Evolutionary conservation across 129 eudicot species (phyloP), one percentile per base, ranked within the genome.

Genomic region (Flaveria trinervia): DNA sequence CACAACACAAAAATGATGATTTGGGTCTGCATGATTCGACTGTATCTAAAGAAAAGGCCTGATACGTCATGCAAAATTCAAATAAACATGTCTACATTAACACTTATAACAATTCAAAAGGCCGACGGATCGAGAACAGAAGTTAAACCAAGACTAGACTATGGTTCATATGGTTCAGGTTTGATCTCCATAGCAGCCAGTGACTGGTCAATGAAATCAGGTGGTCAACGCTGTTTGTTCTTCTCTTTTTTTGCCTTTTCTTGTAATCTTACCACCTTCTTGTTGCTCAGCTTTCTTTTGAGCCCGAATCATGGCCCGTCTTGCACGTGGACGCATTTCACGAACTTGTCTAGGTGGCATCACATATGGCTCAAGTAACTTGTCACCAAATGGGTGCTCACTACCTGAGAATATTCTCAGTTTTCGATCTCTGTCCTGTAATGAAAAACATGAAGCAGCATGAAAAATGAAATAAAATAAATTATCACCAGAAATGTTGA

Each of bases 261-360:
- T 89, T 20, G 57, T 57, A 49, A 82, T 45, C 4, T 77, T 70
- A 54, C 83, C 82, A 77, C 87, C 88, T 79, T 84, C 74, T 82
- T 85, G 96, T 80, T 83, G 92, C 68, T 90, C 96, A 41, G 88
- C 89, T 80, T 89, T 90, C 89, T 90, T 90, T 57, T 87, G 91
- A 39, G 97, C 97, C 56, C 96, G 86, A 78, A 93, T 64, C 88
- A 93, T 62, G 18, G 98, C 98, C 51, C 98, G 80, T 76, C 89
- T 87, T 57, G 87, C 91, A 80, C 96, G 97, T 46, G 98, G 98
- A 4, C 96, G 89, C 96, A 90, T 73, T 74, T 87, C 92, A 50
- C 97, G 96, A 50, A 93, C 98, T 84, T 90, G 90, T 26, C 98
- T 78, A 73, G 98, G 88, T 77, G 98, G 97, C 97, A 90, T 90